Conservation (phyloP, 2,329 filamentous ascomycete genomes). For the Calycina marina region DNA sequence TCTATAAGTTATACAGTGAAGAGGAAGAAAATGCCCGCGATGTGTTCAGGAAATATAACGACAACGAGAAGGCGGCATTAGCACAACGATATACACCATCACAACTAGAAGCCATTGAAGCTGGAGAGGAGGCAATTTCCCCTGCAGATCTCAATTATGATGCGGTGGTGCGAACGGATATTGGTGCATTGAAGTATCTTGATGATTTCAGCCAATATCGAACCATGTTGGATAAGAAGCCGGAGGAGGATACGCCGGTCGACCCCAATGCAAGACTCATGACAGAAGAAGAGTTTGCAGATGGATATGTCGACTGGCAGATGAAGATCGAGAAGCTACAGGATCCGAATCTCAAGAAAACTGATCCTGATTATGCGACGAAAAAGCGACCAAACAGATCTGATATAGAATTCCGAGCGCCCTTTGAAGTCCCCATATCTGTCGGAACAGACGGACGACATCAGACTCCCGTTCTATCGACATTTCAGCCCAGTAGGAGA, state of each 20-base stretch:
- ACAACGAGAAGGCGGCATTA: slow-evolving; percentile 48
- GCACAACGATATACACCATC: slow-evolving; percentile 58
- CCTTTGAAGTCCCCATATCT: slow-evolving; percentile 10
- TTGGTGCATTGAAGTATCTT: slow-evolving; percentile 58
- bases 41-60: slow-evolving; percentile 48
- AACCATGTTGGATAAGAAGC: slow-evolving; percentile 62
- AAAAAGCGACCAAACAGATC: slow-evolving; percentile 8
- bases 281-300: slow-evolving; percentile 44
- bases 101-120: slow-evolving; percentile 70
- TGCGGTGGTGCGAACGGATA: slow-evolving; percentile 56
- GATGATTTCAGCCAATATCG: slow-evolving; percentile 71
- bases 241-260: slow-evolving; percentile 23
- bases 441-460: slow-evolving; percentile 15
- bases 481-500: slow-evolving; percentile 16
- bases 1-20: not conserved
- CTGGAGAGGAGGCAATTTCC: slow-evolving; percentile 64
- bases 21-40: slow-evolving; percentile 21
- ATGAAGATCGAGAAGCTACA: slow-evolving; percentile 10
- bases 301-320: slow-evolving; percentile 38
- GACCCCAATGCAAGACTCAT: slow-evolving; percentile 33
- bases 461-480: slow-evolving; percentile 6
- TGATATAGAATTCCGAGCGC: slow-evolving; percentile 10
- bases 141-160: slow-evolving; percentile 60
- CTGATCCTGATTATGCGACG: slow-evolving; percentile 5
- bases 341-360: slow-evolving; percentile 6